Evolutionary conservation across 768 basidiomycete species (phyloP).

Genomic region (Leccinum aurantiacum): DNA sequence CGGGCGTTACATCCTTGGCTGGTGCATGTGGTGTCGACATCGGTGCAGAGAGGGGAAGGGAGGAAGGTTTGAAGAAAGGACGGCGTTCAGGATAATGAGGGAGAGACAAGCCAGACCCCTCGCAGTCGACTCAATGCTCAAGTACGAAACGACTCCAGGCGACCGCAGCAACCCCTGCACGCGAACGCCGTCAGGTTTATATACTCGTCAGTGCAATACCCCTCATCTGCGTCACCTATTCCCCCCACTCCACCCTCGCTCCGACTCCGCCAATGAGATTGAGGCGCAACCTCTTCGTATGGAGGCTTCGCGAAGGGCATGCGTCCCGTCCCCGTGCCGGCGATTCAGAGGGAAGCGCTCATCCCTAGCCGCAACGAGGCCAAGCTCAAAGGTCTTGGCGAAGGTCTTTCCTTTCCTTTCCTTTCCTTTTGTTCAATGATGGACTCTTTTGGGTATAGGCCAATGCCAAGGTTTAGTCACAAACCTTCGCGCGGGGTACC

Average conservation of each 20-base stretch:
- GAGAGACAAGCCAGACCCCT: background rate
- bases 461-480: background rate
- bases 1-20: slow-evolving; percentile 1
- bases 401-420: background rate
- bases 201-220: slow-evolving; percentile 11
- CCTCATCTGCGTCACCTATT: background rate
- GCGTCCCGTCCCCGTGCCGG: background rate
- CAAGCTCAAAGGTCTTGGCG: background rate
- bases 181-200: slow-evolving; percentile 16
- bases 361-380: slow-evolving; percentile 14
- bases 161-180: slow-evolving; percentile 3
- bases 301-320: slow-evolving; percentile 15
- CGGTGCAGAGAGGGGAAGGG: background rate
- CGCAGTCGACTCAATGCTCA: background rate
- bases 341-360: slow-evolving; percentile 14
- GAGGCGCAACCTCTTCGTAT: slow-evolving; percentile 16
- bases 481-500: background rate
- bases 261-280: slow-evolving; percentile 20
- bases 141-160: background rate
- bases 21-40: slow-evolving; percentile 20
- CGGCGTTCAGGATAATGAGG: background rate
- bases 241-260: slow-evolving; percentile 18
- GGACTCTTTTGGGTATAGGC: background rate
- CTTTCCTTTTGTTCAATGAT: background rate
- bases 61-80: background rate